Conservation (phyloP, 2,329 filamentous ascomycete species). For the Epichloe sp. region DNA sequence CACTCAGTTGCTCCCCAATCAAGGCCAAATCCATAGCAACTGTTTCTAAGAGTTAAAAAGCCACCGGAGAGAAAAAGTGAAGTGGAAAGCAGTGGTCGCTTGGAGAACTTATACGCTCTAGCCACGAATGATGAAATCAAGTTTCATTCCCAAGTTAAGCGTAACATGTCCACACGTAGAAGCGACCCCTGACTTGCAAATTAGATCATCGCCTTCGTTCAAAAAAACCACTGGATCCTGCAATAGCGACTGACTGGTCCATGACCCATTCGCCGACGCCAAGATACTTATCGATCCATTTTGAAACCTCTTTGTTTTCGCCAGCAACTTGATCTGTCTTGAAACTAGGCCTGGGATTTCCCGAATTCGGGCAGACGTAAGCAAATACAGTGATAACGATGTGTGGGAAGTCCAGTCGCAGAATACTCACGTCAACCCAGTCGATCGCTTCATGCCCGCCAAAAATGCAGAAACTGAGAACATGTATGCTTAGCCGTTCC, state of each 20-base stretch:
- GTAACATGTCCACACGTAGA: neutral
- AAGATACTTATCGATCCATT: conserved; percentile 88
- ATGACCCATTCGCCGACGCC: conserved; percentile 95
- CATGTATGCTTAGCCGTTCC: neutral
- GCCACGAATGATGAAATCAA: neutral
- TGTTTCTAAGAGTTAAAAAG: too few relatives aligned
- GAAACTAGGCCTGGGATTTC: conserved; percentile 54
- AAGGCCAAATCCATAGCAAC: too few relatives aligned
- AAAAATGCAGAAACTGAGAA: conserved; percentile 79
- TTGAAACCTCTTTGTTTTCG: conserved; percentile 70
- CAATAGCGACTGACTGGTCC: conserved; percentile 90
- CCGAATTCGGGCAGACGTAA: conserved; percentile 20
- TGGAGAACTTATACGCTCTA: neutral
- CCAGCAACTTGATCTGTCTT: conserved; percentile 69
- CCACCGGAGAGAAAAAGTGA: too few relatives aligned
- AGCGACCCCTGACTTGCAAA: neutral
- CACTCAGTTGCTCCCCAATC: too few relatives aligned
- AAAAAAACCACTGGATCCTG: conserved; percentile 80
- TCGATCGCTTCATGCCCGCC: conserved; percentile 93
- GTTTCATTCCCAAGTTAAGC: neutral
- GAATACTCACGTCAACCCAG: conserved; percentile 81
- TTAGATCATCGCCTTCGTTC: conserved; percentile 63
- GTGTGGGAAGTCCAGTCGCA: neutral
- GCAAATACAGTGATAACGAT: conserved; percentile 2
- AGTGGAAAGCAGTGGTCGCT: neutral